Evolutionary conservation across 441 rosid species (phyloP).

Genomic region (Aleurites moluccanus): DNA sequence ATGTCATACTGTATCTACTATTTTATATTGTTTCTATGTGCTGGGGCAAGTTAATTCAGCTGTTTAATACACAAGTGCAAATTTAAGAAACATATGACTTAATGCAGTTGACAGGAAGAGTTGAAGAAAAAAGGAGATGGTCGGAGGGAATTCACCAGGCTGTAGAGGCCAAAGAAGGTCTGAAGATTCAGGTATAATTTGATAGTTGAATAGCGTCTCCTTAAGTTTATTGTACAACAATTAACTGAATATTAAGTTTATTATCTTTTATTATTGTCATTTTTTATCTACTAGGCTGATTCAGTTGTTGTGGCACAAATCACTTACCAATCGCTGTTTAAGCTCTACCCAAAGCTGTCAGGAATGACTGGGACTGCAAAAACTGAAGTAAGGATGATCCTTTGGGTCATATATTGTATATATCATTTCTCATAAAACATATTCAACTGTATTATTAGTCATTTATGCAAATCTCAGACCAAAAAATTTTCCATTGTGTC

Average conservation of each 20-base stretch:
- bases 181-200: conserved; percentile 70
- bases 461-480: not conserved
- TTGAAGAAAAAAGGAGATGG: conserved; percentile 98
- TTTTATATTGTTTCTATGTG: conserved; percentile 13
- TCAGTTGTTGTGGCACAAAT: conserved; percentile 97
- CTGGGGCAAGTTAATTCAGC: not conserved
- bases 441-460: not conserved
- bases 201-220: conserved; percentile 21
- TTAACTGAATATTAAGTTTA: not conserved
- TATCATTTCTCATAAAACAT: not conserved
- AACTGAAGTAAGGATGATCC: conserved; percentile 68
- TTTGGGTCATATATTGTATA: not conserved
- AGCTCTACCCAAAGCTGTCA: conserved; percentile 94
- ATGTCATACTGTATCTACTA: conserved; percentile 5
- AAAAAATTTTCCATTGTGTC: conserved; percentile 21
- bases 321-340: conserved; percentile 94
- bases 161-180: conserved; percentile 97
- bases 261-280: conserved; percentile 21
- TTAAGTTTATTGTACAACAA: conserved; percentile 20
- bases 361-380: conserved; percentile 99
- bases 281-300: conserved; percentile 59
- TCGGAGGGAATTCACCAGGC: conserved; percentile 98
- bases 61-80: not conserved
- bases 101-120: conserved; percentile 92
- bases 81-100: not conserved